These are phyloP conservation scores for Chlamydomonas sp. DNA, from an alignment of 139 green algal species.

Conservation along the genomic window DNA sequence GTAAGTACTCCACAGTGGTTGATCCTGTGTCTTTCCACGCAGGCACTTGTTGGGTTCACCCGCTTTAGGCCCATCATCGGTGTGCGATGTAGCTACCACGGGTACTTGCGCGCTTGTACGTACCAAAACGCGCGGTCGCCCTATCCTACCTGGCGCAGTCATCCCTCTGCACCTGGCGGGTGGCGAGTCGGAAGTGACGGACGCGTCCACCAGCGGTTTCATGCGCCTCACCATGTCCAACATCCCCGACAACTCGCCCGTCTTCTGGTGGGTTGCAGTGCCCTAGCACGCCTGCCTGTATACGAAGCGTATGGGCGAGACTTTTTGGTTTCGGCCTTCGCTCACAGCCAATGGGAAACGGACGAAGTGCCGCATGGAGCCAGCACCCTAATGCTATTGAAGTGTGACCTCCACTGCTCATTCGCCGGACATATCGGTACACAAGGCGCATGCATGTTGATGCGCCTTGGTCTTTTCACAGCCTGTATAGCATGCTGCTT, in stretches of 20 bases:
- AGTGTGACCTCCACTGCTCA: not conserved
- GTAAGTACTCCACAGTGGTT: constrained; percentile 18
- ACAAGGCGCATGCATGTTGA: not conserved
- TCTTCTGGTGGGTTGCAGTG: constrained; percentile 31
- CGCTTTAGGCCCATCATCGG: not conserved
- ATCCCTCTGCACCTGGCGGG: constrained; percentile 27
- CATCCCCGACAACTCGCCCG: not conserved
- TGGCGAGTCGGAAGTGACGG: not conserved
- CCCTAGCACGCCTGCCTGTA: not conserved
- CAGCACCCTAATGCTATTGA: not conserved
- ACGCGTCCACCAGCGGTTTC: not conserved
- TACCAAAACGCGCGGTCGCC: not conserved
- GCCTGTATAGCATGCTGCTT: no score
- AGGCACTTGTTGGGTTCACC: not conserved
- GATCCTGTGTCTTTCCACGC: not conserved
- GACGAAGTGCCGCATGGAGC: not conserved
- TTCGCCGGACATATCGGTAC: not conserved
- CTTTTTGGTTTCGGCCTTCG: not conserved
- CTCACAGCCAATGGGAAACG: not conserved
- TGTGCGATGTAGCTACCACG: not conserved
- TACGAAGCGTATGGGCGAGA: not conserved
- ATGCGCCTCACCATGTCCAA: constrained; percentile 50
- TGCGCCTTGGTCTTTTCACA: not conserved
- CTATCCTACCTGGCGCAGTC: not conserved
- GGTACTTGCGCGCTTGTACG: not conserved